A percentile compares a stretch with the other conserved stretches of the same genome.
phyloP scores from a whole-genome alignment of 2,329 filamentous ascomycete genomes.

The Diplodia scrobiculata region DNA sequence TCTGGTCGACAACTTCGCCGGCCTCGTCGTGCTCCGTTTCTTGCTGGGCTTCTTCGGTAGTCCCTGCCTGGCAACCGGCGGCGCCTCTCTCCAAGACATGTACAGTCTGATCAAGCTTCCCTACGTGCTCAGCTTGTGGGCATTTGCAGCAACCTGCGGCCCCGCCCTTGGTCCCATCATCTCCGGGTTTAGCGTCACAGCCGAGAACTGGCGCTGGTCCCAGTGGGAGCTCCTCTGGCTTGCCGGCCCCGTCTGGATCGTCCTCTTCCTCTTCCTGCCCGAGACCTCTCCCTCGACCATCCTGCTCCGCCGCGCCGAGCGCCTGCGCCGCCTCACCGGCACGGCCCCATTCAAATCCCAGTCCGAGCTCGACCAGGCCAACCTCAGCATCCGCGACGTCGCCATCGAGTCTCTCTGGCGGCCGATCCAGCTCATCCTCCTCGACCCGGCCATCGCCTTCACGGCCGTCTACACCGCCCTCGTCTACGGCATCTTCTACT shows the following conservation, averaged over 20 bases:
- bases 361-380: conserved; percentile 63
- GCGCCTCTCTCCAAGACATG: conserved; percentile 43
- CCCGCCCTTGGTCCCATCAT: conserved; percentile 36
- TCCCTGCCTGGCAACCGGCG: conserved; percentile 45
- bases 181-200: conserved; percentile 34
- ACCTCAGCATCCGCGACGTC: conserved; percentile 53
- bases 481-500: conserved; percentile 34
- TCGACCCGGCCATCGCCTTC: conserved; percentile 42
- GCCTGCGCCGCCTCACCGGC: conserved; percentile 55
- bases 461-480: conserved; percentile 32
- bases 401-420: conserved; percentile 36
- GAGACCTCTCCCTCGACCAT: conserved; percentile 36
- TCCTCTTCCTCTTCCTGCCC: conserved; percentile 35
- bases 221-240: conserved; percentile 38
- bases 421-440: conserved; percentile 51
- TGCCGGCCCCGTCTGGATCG: conserved; percentile 33
- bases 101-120: conserved; percentile 50
- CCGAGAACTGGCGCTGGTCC: conserved; percentile 36
- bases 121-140: conserved; percentile 50
- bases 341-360: conserved; percentile 59
- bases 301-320: conserved; percentile 35
- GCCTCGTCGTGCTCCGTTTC: conserved; percentile 59
- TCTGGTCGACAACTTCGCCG: conserved; percentile 63
- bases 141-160: conserved; percentile 48
- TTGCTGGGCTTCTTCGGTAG: conserved; percentile 47